These are phyloP conservation scores for Aspergillus sp. DNA, from an alignment of 2,329 filamentous ascomycete species.

Conservation along the genomic window DNA sequence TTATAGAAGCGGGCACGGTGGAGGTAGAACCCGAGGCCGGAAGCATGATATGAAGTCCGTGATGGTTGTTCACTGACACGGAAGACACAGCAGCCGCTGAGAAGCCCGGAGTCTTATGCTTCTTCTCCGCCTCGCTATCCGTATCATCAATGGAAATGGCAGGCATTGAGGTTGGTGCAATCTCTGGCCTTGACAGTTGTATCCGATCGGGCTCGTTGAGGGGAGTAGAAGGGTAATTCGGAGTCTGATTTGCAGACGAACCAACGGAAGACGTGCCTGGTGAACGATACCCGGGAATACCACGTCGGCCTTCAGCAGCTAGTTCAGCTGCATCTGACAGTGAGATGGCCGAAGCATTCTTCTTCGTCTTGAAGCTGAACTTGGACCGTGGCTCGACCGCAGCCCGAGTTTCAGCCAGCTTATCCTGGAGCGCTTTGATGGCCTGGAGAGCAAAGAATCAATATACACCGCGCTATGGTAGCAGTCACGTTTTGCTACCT, in stretches of 20 bases:
- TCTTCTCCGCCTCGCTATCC: slow-evolving; percentile 13
- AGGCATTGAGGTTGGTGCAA: slow-evolving; percentile 31
- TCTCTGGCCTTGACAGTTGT: slow-evolving; percentile 30
- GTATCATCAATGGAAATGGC: slow-evolving; percentile 14
- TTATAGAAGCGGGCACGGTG: slow-evolving; percentile 68
- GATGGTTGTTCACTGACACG: slow-evolving; percentile 63
- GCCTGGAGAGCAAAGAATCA: slow-evolving; percentile 46
- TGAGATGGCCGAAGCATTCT: slow-evolving; percentile 52
- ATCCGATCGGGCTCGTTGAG: slow-evolving; percentile 30
- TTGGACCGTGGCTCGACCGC: slow-evolving; percentile 69
- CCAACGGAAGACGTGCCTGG: slow-evolving; percentile 38
- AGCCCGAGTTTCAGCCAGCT: slow-evolving; percentile 65
- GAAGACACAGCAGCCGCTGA: slow-evolving; percentile 48
- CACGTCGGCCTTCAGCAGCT: slow-evolving; percentile 43
- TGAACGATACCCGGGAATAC: slow-evolving; percentile 39
- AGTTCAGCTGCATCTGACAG: slow-evolving; percentile 53
- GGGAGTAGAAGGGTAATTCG: slow-evolving; percentile 32
- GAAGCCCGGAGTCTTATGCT: slow-evolving; percentile 48
- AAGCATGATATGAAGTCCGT: slow-evolving; percentile 69
- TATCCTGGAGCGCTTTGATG: slow-evolving; percentile 75
- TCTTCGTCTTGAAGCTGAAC: slow-evolving; percentile 73
- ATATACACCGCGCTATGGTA: neutral
- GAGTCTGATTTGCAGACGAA: slow-evolving; percentile 31
- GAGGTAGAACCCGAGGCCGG: slow-evolving; percentile 66
- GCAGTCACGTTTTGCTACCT: slow-evolving; percentile 9